Evolutionary conservation across 2,329 filamentous ascomycete genomes (phyloP), one percentile per base, ranked within the genome.

Genomic region (Calonectria naviculata): DNA sequence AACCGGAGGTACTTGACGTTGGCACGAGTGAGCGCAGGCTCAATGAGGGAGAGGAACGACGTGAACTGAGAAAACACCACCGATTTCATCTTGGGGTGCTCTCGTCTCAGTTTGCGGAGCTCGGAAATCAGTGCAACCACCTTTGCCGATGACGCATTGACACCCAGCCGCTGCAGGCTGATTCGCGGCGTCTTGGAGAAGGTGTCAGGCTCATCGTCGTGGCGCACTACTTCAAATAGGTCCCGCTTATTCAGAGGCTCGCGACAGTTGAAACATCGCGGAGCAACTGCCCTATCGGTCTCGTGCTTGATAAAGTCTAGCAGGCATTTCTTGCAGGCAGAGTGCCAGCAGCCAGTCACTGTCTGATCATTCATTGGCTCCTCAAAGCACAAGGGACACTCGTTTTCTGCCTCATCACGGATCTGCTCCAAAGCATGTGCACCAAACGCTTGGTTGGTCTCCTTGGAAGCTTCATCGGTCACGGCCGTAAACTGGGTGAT

Each of bases 21-120:
- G 17, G 92, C 91, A 47, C 91, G 89, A 1, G 85, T 81, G 4
- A 99, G 89, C 0, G 95, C 94, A 0, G 95, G 94, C 74, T 95
- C 93, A 73, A 99, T 97, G 15, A 99, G 90, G 74, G 95, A 92
- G 76, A 99, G 90, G 82, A 98, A 99, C 0, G 95, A 97, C 0
- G 97, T 99, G 82, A 99, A 99, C 83, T 99, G 97, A 68, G 94
- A 97, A 84, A 99, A 99, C 36, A 99, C 92, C 26, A 98, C 95
- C 1, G 94, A 95, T 83, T 98, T 98, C 60, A 93, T 93, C 6
- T 83, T 87, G 0, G 92, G 89, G n/a, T 93, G 86, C 61, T 90
- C 87, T 67, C 87, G 89, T 12, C 93, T 91, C 9, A 97, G 84
- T 1, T 86, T 85, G 47, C 93, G 93, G 6, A 99, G 89, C 70